These are phyloP conservation scores for Naganishia kalamii DNA, from an alignment of 768 basidiomycete species.

Conservation along the genomic window DNA sequence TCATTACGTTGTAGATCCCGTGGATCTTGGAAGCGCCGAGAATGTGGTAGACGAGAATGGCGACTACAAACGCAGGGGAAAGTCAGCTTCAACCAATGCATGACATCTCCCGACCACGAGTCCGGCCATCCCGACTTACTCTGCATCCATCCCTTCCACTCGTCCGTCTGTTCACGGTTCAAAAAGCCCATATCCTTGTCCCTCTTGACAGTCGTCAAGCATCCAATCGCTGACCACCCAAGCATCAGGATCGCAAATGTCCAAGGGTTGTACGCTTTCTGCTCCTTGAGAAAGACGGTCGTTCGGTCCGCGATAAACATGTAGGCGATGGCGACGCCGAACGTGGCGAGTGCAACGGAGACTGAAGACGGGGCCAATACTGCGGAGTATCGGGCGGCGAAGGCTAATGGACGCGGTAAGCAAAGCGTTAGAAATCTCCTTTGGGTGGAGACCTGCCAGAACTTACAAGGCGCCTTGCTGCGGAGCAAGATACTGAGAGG, in stretches of 20 bases:
- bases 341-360: constrained; percentile 54
- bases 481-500: constrained; percentile 47
- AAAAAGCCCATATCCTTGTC: constrained; percentile 83
- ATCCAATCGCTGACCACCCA: constrained; percentile 55
- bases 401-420: constrained; percentile 7
- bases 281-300: constrained; percentile 77
- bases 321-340: constrained; percentile 62
- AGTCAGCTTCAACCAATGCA: neutral
- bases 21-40: constrained; percentile 80
- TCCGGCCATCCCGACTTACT: constrained; percentile 51
- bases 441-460: neutral
- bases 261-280: constrained; percentile 71
- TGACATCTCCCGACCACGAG: constrained; percentile 13
- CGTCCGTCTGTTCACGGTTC: constrained; percentile 87
- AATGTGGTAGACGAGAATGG: constrained; percentile 88
- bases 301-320: constrained; percentile 80
- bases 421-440: neutral
- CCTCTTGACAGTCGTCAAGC: constrained; percentile 60
- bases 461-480: constrained; percentile 17
- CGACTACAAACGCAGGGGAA: constrained; percentile 52
- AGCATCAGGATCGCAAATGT: constrained; percentile 58
- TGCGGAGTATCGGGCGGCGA: constrained; percentile 7
- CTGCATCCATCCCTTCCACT: constrained; percentile 99
- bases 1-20: constrained; percentile 87
- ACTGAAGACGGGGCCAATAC: constrained; percentile 34